Percentiles rank a stretch among this genome's conserved stretches.
These are phyloP conservation scores for Aspergillus sclerotioniger DNA, from an alignment of 495 filamentous ascomycete genomes.

Conservation along the genomic window DNA sequence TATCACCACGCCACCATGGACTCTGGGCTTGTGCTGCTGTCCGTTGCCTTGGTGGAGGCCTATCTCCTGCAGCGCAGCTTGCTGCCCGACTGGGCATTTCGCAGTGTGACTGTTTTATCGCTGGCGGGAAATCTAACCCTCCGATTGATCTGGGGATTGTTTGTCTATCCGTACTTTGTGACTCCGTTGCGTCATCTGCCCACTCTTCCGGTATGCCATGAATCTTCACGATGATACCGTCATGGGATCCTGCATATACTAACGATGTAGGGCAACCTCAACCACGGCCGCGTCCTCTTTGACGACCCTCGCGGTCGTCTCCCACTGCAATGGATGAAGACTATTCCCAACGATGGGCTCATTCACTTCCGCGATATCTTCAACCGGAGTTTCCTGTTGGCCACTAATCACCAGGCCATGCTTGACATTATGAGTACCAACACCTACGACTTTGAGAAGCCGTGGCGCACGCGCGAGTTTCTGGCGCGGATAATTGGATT, in stretches of 20 bases:
- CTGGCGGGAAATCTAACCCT: conserved; percentile 28
- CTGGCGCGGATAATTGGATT: conserved; percentile 71
- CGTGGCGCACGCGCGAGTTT: conserved; percentile 43
- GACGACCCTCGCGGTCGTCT: conserved; percentile 59
- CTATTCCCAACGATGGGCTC: conserved; percentile 81
- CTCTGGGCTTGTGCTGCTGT: conserved; percentile 21
- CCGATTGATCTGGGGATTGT: conserved; percentile 44
- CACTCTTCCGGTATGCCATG: conserved; percentile 47
- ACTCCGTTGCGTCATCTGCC: conserved; percentile 71
- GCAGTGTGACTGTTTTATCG: conserved; percentile 20
- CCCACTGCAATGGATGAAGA: conserved; percentile 66
- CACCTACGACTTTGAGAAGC: conserved; percentile 54
- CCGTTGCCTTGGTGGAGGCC: conserved; percentile 27
- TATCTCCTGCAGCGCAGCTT: conserved; percentile 31
- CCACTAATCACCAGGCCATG: conserved; percentile 46
- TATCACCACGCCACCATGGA: conserved; percentile 12
- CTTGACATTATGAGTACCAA: conserved; percentile 56
- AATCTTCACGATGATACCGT: no score
- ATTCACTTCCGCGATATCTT: conserved; percentile 64
- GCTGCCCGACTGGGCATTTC: conserved; percentile 27
- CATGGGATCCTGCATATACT: no score
- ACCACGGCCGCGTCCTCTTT: conserved; percentile 56
- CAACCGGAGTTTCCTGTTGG: conserved; percentile 32
- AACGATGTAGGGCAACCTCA: conserved; percentile 47
- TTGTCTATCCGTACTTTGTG: conserved; percentile 70